phyloP scores from a whole-genome alignment of 768 basidiomycete species.

The Pleurotus sapidus region DNA sequence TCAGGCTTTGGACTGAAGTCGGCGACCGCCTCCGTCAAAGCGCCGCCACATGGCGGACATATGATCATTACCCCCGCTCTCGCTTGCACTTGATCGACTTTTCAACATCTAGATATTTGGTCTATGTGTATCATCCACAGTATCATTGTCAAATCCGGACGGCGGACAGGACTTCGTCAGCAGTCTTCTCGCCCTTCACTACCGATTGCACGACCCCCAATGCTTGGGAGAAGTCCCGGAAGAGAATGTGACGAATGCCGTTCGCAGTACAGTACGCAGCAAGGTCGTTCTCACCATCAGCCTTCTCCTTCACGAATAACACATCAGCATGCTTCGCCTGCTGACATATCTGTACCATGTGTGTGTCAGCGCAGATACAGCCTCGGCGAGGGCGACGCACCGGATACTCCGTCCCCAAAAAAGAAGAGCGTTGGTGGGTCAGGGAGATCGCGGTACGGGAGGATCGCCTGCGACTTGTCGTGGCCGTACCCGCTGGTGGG shows the following conservation, averaged over 20 bases:
- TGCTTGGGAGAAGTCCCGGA: conserved; percentile 67
- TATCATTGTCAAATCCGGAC: no score
- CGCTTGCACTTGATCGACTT: no score
- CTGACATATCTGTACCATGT: conserved; percentile 70
- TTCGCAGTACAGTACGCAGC: conserved; percentile 78
- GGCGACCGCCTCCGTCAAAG: no score
- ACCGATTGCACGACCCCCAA: conserved; percentile 60
- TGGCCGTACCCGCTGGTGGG: conserved; percentile 90
- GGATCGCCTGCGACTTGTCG: conserved; percentile 93
- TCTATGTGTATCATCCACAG: no score
- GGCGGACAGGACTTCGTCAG: conserved; percentile 38
- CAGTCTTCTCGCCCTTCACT: conserved; percentile 65
- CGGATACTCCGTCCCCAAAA: conserved; percentile 97
- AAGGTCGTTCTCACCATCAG: conserved; percentile 81
- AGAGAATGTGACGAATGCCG: conserved; percentile 76
- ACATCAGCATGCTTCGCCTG: conserved; percentile 90
- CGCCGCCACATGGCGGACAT: no score
- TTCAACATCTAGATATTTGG: no score
- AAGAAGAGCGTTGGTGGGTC: conserved; percentile 86
- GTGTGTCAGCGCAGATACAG: background rate
- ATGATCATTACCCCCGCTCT: no score
- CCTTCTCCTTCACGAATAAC: conserved; percentile 88
- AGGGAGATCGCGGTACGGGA: conserved; percentile 77
- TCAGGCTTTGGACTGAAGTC: no score
- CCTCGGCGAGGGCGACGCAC: conserved; percentile 35